Percentiles rank a stretch among this genome's conserved stretches.
phyloP scores from a whole-genome alignment of 176 grass and related monocot genomes.

The Lolium perenne region DNA sequence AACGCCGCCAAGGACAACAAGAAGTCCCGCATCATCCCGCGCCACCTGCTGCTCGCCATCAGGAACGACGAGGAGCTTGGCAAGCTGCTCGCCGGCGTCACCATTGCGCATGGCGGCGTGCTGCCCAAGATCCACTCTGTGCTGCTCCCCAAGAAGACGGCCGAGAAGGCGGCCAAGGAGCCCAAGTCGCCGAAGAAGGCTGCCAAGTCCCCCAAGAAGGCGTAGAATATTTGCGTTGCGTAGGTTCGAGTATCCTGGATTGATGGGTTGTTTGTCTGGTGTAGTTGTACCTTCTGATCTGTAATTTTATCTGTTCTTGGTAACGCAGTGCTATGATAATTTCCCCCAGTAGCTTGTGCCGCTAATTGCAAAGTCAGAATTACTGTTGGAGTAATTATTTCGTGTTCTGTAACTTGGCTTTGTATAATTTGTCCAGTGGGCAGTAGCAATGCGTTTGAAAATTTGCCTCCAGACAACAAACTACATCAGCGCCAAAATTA shows the following conservation, averaged over 20 bases:
- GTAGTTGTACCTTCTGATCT: neutral
- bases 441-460: too few species aligned
- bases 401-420: too few species aligned
- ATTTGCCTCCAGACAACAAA: too few species aligned
- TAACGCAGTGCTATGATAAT: too few species aligned
- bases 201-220: slow-evolving; percentile 1
- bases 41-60: slow-evolving; percentile 63
- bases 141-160: slow-evolving; percentile 66
- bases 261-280: neutral
- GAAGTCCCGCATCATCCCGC: slow-evolving; percentile 63
- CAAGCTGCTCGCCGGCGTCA: slow-evolving; percentile 57
- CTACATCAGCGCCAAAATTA: too few species aligned
- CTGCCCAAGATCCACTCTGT: slow-evolving; percentile 69
- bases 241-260: too few species aligned
- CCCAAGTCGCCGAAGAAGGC: slow-evolving; percentile 63
- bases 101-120: slow-evolving; percentile 62
- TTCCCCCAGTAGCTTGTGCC: too few species aligned
- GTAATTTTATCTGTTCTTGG: neutral
- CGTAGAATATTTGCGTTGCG: slow-evolving; percentile 1
- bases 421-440: too few species aligned
- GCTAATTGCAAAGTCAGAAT: too few species aligned
- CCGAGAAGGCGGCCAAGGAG: slow-evolving; percentile 52
- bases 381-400: too few species aligned
- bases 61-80: slow-evolving; percentile 75
- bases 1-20: slow-evolving; percentile 77